Evolutionary conservation across 352 stramenopile species (phyloP).

Genomic region (Pythium vanterpoolii): DNA sequence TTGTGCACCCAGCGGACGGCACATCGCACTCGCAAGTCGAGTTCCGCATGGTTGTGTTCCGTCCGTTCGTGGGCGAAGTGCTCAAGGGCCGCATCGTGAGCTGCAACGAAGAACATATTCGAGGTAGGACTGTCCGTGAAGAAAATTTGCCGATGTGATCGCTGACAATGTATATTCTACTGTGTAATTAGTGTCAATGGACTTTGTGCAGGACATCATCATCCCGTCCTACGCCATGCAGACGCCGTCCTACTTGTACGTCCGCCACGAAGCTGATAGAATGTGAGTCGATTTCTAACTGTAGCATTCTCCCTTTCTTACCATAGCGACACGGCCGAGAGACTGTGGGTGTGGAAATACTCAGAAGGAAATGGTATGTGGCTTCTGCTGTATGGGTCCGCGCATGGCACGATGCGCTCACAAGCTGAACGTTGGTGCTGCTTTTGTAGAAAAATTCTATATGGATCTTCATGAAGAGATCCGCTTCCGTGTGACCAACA

Average conservation of each 20-base stretch:
- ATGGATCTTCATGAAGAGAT: constrained; percentile 89
- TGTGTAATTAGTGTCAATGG: constrained; percentile 64
- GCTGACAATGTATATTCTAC: not conserved
- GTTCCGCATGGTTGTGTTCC: constrained; percentile 89
- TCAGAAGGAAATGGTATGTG: constrained; percentile 63
- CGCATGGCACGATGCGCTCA: not conserved
- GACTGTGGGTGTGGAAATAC: constrained; percentile 87
- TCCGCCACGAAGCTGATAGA: too few relatives aligned
- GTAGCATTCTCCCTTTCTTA: not conserved
- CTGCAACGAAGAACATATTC: constrained; percentile 88
- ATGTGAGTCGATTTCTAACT: not conserved
- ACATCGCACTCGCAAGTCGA: constrained; percentile 87
- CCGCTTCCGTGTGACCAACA: constrained; percentile 83
- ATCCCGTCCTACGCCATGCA: constrained; percentile 87
- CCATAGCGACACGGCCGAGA: constrained; percentile 64
- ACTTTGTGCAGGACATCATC: constrained; percentile 90
- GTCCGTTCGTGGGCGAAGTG: constrained; percentile 85
- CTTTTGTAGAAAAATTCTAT: constrained; percentile 69
- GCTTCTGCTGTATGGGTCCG: not conserved
- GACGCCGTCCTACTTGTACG: constrained; percentile 85
- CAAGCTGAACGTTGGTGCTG: not conserved
- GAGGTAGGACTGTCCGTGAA: constrained; percentile 27
- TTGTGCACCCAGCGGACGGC: constrained; percentile 81
- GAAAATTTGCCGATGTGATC: not conserved
- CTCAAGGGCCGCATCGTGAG: constrained; percentile 87